Percentiles rank a stretch among this genome's conserved stretches.
These are phyloP conservation scores for Puccinellia tenuiflora DNA, from an alignment of 176 grass and related monocot genomes.

Conservation along the genomic window DNA sequence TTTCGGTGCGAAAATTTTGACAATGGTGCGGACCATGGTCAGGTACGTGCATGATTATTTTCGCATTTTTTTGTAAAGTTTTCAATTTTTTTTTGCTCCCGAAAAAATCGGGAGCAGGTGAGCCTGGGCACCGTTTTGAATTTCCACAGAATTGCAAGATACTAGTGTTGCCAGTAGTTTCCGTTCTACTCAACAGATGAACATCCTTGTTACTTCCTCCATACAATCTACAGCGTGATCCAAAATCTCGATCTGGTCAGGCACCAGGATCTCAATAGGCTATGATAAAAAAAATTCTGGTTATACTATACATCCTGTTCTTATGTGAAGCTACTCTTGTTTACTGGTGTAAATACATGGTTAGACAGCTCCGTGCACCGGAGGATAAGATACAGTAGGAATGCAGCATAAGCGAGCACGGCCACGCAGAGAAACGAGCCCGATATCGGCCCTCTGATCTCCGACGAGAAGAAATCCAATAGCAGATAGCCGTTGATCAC, in stretches of 20 bases:
- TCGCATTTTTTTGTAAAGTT: too few species aligned
- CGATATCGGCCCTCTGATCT: constrained; percentile 36
- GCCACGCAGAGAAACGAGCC: constrained; percentile 32
- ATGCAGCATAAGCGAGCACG: constrained; percentile 24
- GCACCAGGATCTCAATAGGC: background rate
- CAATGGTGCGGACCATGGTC: too few species aligned
- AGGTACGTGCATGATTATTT: too few species aligned
- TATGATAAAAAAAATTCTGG: background rate
- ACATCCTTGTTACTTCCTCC: too few species aligned
- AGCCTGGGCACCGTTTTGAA: too few species aligned
- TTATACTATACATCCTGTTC: background rate
- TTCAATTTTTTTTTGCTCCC: too few species aligned
- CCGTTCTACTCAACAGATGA: too few species aligned
- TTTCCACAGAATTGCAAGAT: background rate
- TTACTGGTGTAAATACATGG: background rate
- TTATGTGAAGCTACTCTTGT: background rate
- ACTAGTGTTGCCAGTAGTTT: too few species aligned
- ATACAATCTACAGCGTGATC: background rate
- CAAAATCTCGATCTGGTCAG: background rate
- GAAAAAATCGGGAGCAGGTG: too few species aligned
- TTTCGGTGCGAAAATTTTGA: too few species aligned
- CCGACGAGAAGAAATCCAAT: constrained; percentile 76
- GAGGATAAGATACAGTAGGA: constrained; percentile 39
- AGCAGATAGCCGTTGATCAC: constrained; percentile 75
- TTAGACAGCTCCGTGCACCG: background rate